These are phyloP conservation scores for Moesziomyces parantarcticus DNA, from an alignment of 1,284 basidiomycete species.

Conservation along the genomic window DNA sequence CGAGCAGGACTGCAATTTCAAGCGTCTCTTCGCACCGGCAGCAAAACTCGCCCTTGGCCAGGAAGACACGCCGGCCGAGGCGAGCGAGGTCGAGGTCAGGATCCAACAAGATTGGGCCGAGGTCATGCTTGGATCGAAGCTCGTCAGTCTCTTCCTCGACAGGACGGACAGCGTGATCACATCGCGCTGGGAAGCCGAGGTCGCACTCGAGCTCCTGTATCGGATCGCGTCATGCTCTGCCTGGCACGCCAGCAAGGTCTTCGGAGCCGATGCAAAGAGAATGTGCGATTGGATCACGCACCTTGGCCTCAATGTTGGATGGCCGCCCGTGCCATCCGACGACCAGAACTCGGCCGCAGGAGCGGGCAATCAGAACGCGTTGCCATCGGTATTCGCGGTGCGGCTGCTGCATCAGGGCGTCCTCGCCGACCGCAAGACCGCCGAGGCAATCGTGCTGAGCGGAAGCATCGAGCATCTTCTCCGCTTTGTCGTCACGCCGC, in stretches of 20 bases:
- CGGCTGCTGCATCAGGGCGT: slow-evolving; percentile 75
- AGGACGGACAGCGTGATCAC: slow-evolving; percentile 40
- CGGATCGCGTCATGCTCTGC: slow-evolving; percentile 44
- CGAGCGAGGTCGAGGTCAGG: slow-evolving; percentile 32
- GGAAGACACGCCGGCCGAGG: slow-evolving; percentile 15
- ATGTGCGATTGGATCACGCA: slow-evolving; percentile 35
- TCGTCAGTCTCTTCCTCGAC: slow-evolving; percentile 32
- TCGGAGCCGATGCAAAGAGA: slow-evolving; percentile 15
- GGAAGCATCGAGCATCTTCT: slow-evolving; percentile 76
- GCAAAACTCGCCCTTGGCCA: slow-evolving; percentile 2
- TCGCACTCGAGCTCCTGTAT: slow-evolving; percentile 35
- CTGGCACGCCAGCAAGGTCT: slow-evolving; percentile 20
- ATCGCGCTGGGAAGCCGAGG: slow-evolving; percentile 39
- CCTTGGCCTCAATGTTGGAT: slow-evolving; percentile 38
- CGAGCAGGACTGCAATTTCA: slow-evolving; percentile 24
- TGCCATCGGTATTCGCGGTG: slow-evolving; percentile 70
- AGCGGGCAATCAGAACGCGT: slow-evolving; percentile 3
- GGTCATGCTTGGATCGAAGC: slow-evolving; percentile 31
- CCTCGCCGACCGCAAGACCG: slow-evolving; percentile 76
- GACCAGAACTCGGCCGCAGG: neutral
- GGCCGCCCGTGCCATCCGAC: slow-evolving; percentile 32
- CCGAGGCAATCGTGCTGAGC: slow-evolving; percentile 73
- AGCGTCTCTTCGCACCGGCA: slow-evolving; percentile 8
- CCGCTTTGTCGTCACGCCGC: slow-evolving; percentile 78
- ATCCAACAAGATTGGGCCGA: slow-evolving; percentile 48